Evolutionary conservation across 495 filamentous ascomycete genomes (phyloP).

Genomic region (Tetracladium setigerum): DNA sequence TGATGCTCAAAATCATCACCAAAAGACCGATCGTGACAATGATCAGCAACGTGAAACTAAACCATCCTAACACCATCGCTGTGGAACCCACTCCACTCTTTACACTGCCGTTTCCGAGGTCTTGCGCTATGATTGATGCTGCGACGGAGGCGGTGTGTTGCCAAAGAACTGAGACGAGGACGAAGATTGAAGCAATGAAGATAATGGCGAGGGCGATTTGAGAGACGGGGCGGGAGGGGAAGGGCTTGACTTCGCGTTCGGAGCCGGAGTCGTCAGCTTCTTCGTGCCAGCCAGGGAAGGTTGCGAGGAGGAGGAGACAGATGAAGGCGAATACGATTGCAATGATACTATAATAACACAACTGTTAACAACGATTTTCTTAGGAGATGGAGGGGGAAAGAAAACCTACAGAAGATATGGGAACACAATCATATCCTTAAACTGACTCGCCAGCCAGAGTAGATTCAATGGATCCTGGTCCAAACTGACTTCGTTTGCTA

Average conservation of each 20-base stretch:
- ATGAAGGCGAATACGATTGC: conserved; percentile 77
- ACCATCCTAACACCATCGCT: conserved; percentile 96
- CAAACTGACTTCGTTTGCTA: conserved; percentile 58
- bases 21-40: conserved; percentile 90
- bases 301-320: conserved; percentile 65
- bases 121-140: conserved; percentile 85
- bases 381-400: neutral
- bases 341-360: conserved; percentile 50
- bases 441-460: conserved; percentile 71
- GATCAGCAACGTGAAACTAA: conserved; percentile 85
- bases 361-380: conserved; percentile 5
- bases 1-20: conserved; percentile 91
- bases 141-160: conserved; percentile 92
- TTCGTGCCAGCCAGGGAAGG: conserved; percentile 78
- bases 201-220: conserved; percentile 72
- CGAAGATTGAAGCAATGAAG: conserved; percentile 71
- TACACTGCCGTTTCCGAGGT: conserved; percentile 91
- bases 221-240: conserved; percentile 65
- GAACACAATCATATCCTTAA: conserved; percentile 77
- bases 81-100: conserved; percentile 80
- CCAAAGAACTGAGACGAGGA: conserved; percentile 67
- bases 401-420: conserved; percentile 60
- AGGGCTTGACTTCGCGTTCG: conserved; percentile 70
- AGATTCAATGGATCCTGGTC: conserved; percentile 75
- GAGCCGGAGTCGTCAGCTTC: conserved; percentile 56